Conservation (phyloP, 768 basidiomycete species). For the Gloeostereum incarnatum region DNA sequence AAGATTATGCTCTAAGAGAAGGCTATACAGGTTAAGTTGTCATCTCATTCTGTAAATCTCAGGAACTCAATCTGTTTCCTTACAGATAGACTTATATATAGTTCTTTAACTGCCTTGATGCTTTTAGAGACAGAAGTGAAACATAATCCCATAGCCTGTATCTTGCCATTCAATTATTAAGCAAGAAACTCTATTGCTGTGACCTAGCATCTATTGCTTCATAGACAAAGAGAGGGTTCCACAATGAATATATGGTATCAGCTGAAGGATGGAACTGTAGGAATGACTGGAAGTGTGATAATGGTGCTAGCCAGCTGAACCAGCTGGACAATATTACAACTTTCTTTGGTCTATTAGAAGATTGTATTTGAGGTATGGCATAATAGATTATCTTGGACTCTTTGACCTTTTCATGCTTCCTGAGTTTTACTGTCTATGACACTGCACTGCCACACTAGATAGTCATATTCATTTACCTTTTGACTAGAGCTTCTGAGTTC, state of each 20-base stretch:
- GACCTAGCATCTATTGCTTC: slow-evolving; percentile 23
- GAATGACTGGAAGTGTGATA: slow-evolving; percentile 45
- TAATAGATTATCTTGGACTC: too few species aligned
- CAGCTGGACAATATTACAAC: too few species aligned
- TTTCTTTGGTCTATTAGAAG: too few species aligned
- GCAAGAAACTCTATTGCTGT: slow-evolving; percentile 46
- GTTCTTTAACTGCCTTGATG: slow-evolving; percentile 74
- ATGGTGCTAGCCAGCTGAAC: too few species aligned
- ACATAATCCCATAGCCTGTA: slow-evolving; percentile 32
- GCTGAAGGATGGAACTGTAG: slow-evolving; percentile 18
- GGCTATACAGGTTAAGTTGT: slow-evolving; percentile 53
- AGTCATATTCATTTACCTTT: too few species aligned
- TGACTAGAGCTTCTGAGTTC: too few species aligned
- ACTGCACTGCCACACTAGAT: too few species aligned
- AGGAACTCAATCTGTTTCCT: neutral
- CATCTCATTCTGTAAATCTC: neutral
- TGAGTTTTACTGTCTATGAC: too few species aligned
- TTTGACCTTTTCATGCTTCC: too few species aligned
- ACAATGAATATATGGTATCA: slow-evolving; percentile 30
- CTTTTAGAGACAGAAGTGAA: slow-evolving; percentile 53
- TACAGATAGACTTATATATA: slow-evolving; percentile 76
- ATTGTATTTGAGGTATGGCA: too few species aligned
- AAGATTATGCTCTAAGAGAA: slow-evolving; percentile 60
- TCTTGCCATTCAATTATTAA: slow-evolving; percentile 51
- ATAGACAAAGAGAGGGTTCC: slow-evolving; percentile 22